These are phyloP conservation scores for Ramularia endophylla DNA, from an alignment of 2,329 filamentous ascomycete species.

Conservation along the genomic window DNA sequence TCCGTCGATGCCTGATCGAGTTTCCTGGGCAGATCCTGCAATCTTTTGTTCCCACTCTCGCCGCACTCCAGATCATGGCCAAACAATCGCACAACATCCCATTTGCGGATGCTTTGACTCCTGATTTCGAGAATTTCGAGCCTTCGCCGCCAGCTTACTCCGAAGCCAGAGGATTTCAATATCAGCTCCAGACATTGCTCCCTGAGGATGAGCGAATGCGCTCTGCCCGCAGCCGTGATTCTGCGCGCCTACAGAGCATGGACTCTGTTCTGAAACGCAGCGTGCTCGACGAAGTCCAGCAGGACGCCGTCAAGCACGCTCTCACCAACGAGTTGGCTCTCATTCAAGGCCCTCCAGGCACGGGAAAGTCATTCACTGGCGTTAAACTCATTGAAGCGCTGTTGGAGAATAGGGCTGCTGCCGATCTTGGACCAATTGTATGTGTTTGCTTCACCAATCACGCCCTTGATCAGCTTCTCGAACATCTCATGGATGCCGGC, in stretches of 20 bases:
- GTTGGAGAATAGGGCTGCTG: constrained; percentile 42
- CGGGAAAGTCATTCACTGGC: constrained; percentile 69
- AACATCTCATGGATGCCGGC: constrained; percentile 49
- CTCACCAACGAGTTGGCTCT: constrained; percentile 50
- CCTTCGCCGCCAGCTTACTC: constrained; percentile 48
- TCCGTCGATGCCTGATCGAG: constrained; percentile 32
- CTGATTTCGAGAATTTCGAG: constrained; percentile 22
- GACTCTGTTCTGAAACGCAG: constrained; percentile 19
- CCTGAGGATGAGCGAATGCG: background rate
- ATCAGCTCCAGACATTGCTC: constrained; percentile 30
- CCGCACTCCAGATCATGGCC: constrained; percentile 50
- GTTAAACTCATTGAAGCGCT: constrained; percentile 55
- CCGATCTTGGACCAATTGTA: no score
- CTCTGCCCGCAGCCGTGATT: no score
- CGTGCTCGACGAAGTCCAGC: no score
- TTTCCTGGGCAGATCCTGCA: constrained; percentile 56
- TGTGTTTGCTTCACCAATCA: constrained; percentile 44
- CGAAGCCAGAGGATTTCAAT: constrained; percentile 39
- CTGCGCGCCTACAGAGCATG: constrained; percentile 1
- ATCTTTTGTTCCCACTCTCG: constrained; percentile 53
- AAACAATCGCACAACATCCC: constrained; percentile 20
- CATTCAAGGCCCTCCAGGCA: constrained; percentile 69
- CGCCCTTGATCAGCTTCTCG: constrained; percentile 52
- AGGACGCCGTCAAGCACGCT: constrained; percentile 25
- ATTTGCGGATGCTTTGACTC: constrained; percentile 27